Base-by-base conservation (phyloP, 2,329 filamentous ascomycete genomes). In the Aureobasidium sp. region DNA sequence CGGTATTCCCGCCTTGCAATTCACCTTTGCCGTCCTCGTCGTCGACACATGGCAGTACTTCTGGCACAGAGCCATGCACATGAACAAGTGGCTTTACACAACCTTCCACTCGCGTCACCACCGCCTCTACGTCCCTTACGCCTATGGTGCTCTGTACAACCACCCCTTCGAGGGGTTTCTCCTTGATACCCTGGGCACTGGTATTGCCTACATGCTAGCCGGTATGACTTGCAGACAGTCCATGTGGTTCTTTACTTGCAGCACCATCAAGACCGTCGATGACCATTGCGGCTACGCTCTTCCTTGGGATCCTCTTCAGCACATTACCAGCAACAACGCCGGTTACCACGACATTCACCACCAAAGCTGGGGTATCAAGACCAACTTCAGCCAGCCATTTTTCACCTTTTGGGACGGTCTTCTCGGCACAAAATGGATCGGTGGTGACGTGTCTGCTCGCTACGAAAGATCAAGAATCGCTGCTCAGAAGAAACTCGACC, bases 31-130 rank as follows among this genome's bases (percentile, higher is more conserved):
- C 25, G 82, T 93, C 62, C 76, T 84, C 65, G 79, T 95, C 65
- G 83, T 97, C 67, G 94, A 99, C 75, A 94, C 91, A 46, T 99
- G 94, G 94, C 93, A 99, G 73, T 99, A 99, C 77, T 96, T 96
- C 76, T 81, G 93, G 68, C 94, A 99, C 75, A 90, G 94, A 40
- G 83, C 88, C 61, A 99, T 99, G 94, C 94, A 99, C 76, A 81
- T 94, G 78, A 96, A 97, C 78, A 92, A 89, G 74, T 97, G 90
- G 89, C 82, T 99, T 67, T 97, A 97, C 79, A 88, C 86, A 64
- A 88, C 87, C 59, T 94, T 96, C 77, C 94, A 97, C 77, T 93
- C 92, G 49, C 86, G 93, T 62, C 94, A 99, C 74, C 94, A 99
- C 79, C 88, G 93, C 42, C 85, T 99, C 35, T 97, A 99, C 73